Conservation (phyloP, 345 rosid genomes). For the Eutrema heterophyllum region DNA sequence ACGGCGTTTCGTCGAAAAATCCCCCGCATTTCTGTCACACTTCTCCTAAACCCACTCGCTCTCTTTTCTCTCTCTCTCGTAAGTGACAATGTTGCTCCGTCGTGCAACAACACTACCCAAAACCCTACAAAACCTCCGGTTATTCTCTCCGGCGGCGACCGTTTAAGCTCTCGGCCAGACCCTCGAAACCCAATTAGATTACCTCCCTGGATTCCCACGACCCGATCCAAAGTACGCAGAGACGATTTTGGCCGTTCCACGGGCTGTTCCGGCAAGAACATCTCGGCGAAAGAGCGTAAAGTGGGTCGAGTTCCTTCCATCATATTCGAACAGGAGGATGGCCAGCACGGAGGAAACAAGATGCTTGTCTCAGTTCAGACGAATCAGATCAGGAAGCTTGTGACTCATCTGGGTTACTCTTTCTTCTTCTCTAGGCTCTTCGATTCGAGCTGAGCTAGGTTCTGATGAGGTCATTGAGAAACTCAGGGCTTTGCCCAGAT, state of each 20-base stretch:
- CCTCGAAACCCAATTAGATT: constrained; percentile 30
- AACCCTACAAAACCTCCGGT: constrained; percentile 40
- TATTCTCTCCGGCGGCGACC: constrained; percentile 52
- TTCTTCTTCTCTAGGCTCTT: constrained; percentile 81
- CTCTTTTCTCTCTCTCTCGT: neutral
- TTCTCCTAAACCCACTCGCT: constrained; percentile 14
- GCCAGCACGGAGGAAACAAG: constrained; percentile 91
- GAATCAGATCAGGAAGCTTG: constrained; percentile 84
- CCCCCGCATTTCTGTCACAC: neutral
- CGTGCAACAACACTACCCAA: constrained; percentile 40
- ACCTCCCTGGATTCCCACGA: constrained; percentile 65
- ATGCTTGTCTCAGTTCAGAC: constrained; percentile 71
- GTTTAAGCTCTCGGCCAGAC: constrained; percentile 21
- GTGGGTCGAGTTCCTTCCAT: constrained; percentile 75
- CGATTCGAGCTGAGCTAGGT: constrained; percentile 59
- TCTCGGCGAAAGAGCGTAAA: constrained; percentile 70
- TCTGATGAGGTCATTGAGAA: constrained; percentile 61
- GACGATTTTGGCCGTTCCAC: constrained; percentile 70
- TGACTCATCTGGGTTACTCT: constrained; percentile 60
- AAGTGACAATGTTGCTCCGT: constrained; percentile 49
- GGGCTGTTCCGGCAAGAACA: constrained; percentile 59
- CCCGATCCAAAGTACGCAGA: constrained; percentile 72
- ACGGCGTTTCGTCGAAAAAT: too few relatives aligned
- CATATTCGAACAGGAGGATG: constrained; percentile 87
- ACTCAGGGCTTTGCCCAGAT: constrained; percentile 78